Conservation (phyloP, 169 alveolate species). For the Cryptosporidium canis region DNA sequence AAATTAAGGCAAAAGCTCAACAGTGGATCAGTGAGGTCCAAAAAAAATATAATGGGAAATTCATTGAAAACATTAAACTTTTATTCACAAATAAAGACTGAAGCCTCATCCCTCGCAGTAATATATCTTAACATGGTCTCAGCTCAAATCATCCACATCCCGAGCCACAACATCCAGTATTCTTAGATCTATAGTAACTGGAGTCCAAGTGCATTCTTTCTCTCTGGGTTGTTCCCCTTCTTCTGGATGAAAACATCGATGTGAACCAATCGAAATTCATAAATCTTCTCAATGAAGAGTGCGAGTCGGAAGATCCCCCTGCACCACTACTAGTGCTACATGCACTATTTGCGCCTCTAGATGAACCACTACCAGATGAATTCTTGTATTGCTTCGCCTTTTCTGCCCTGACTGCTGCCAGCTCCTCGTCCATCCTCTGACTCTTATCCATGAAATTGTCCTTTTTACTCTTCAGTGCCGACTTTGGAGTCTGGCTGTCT, state of each 20-base stretch:
- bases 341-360: background rate
- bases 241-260: slow-evolving; percentile 65
- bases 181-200: slow-evolving; percentile 61
- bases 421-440: slow-evolving; percentile 31
- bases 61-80: slow-evolving; percentile 36
- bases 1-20: background rate
- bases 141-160: slow-evolving; percentile 23
- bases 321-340: background rate
- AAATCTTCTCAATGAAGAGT: slow-evolving; percentile 40
- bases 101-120: background rate
- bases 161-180: slow-evolving; percentile 56
- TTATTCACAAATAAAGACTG: slow-evolving; percentile 33
- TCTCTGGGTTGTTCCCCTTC: slow-evolving; percentile 35
- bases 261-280: slow-evolving; percentile 65
- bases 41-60: slow-evolving; percentile 2
- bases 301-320: background rate
- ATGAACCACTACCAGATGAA: background rate
- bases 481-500: background rate
- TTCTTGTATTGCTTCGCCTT: slow-evolving; percentile 28
- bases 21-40: background rate
- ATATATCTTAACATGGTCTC: background rate
- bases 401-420: slow-evolving; percentile 66
- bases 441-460: slow-evolving; percentile 29
- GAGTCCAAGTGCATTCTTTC: slow-evolving; percentile 48
- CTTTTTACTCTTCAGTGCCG: slow-evolving; percentile 18